Percentiles rank a stretch among this genome's conserved stretches.
Conservation (phyloP, 202 grass and related monocot genomes). For the Eragrostis tef region DNA sequence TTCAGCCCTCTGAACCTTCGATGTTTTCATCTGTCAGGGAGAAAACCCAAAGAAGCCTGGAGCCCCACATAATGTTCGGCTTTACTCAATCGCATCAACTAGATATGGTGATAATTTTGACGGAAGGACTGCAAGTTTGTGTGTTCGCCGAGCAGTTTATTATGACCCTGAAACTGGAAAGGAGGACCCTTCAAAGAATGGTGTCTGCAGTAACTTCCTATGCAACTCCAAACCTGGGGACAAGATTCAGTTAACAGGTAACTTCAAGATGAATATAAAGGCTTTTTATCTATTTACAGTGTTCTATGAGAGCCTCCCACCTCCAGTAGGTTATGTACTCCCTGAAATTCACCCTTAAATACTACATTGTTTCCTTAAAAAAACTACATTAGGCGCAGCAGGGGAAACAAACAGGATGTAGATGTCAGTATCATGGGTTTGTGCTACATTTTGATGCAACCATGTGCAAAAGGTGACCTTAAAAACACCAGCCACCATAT, state of each 20-base stretch:
- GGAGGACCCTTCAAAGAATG: constrained; percentile 83
- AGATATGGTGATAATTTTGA: constrained; percentile 89
- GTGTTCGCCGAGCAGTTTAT: constrained; percentile 82
- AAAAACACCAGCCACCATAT: not conserved
- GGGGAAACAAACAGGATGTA: not conserved
- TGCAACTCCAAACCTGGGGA: constrained; percentile 93
- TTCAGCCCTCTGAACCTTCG: constrained; percentile 8
- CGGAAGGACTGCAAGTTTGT: constrained; percentile 78
- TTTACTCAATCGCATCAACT: constrained; percentile 95
- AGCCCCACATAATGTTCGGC: constrained; percentile 75
- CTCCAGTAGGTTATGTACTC: not conserved
- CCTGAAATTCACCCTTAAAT: not conserved
- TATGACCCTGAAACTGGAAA: constrained; percentile 88
- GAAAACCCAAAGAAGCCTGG: constrained; percentile 98
- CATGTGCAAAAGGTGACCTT: not conserved
- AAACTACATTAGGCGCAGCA: not conserved
- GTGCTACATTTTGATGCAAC: not conserved
- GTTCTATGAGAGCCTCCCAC: not conserved
- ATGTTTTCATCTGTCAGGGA: constrained; percentile 60
- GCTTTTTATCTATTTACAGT: not conserved
- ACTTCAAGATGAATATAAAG: constrained; percentile 30
- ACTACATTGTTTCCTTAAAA: no score
- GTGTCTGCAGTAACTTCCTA: constrained; percentile 96
- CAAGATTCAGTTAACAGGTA: constrained; percentile 90
- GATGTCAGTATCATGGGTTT: not conserved